These are phyloP conservation scores for Fraxinus platypoda DNA, from an alignment of 305 asterid species.

Conservation along the genomic window DNA sequence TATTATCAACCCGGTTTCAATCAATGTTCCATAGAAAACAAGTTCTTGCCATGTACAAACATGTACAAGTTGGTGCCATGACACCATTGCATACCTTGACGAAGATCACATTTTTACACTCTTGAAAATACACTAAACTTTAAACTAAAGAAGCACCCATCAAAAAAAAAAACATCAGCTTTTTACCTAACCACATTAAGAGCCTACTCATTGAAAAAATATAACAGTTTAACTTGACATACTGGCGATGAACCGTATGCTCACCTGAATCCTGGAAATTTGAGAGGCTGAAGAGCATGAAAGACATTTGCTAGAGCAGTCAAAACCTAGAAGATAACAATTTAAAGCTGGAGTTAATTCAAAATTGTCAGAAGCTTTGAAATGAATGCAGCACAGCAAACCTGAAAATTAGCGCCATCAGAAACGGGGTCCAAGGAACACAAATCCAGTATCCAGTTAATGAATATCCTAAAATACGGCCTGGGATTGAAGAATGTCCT, in stretches of 20 bases:
- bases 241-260: conserved; percentile 19
- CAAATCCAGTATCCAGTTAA: conserved; percentile 88
- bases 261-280: conserved; percentile 95
- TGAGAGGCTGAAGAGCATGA: conserved; percentile 96
- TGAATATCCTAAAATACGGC: conserved; percentile 87
- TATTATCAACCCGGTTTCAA: background rate
- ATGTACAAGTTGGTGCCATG: background rate
- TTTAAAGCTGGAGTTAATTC: background rate
- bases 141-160: background rate
- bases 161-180: background rate
- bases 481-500: conserved; percentile 73
- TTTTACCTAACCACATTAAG: background rate
- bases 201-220: background rate
- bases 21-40: background rate
- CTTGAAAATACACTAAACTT: background rate
- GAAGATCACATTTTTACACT: background rate
- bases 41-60: background rate
- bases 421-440: conserved; percentile 83
- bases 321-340: conserved; percentile 54
- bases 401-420: conserved; percentile 98
- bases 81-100: background rate
- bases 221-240: background rate
- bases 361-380: background rate
- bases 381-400: conserved; percentile 22
- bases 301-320: conserved; percentile 86